Percentiles rank a stretch among this genome's conserved stretches.
Conservation (phyloP, 176 grass and related monocot species). For the Bothriochloa decipiens region DNA sequence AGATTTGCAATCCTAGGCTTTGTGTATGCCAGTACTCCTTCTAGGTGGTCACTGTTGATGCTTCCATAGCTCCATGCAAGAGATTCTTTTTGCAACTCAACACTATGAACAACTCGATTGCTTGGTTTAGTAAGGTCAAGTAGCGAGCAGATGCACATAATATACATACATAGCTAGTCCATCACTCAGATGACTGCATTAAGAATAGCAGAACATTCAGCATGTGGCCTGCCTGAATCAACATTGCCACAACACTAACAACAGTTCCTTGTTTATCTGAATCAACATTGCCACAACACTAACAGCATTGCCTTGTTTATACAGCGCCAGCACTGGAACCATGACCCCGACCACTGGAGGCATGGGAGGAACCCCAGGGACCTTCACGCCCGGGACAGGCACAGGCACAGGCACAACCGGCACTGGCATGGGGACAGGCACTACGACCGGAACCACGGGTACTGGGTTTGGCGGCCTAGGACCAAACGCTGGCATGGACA, state of each 20-base stretch:
- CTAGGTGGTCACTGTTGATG: not conserved
- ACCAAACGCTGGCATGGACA: constrained; percentile 58
- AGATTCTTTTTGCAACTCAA: not conserved
- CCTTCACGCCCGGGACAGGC: constrained; percentile 62
- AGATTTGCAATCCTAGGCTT: not conserved
- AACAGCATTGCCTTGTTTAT: not conserved
- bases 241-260: not conserved
- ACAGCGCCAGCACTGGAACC: constrained; percentile 58
- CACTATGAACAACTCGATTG: not conserved
- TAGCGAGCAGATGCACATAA: not conserved
- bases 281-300: not conserved
- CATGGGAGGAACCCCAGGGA: constrained; percentile 43
- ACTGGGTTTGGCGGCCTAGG: constrained; percentile 56
- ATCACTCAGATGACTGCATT: not conserved
- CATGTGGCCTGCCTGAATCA: not conserved
- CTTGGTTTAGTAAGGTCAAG: not conserved
- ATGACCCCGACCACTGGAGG: constrained; percentile 51
- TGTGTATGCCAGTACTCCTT: not conserved
- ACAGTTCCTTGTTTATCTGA: not conserved
- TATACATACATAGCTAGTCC: not conserved
- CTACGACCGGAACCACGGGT: constrained; percentile 30
- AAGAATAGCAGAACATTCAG: not conserved
- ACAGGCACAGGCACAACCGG: constrained; percentile 34
- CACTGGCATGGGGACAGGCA: constrained; percentile 26
- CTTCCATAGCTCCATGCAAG: not conserved